phyloP scores from a whole-genome alignment of 192 early-diverging fungal genomes.

The Umbelopsis vinacea region DNA sequence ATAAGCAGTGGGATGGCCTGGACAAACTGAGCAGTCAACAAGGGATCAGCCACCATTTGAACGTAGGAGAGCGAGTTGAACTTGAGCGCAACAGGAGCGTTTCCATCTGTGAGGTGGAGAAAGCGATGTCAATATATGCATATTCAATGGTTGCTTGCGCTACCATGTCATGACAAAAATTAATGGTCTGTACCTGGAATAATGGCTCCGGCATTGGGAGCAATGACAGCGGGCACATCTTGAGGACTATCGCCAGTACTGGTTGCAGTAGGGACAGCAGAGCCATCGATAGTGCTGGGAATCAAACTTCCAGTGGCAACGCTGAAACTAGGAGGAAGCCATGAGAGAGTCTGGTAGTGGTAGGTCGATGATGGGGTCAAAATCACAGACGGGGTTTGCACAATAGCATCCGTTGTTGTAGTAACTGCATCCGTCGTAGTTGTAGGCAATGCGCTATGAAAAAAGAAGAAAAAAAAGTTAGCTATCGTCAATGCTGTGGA shows the following conservation, averaged over 20 bases:
- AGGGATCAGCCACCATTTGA: conserved; percentile 29
- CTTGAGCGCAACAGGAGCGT: conserved; percentile 20
- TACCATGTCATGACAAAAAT: not conserved
- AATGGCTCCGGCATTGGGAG: conserved; percentile 27
- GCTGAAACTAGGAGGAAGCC: conserved; percentile 30
- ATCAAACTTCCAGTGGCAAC: conserved; percentile 7
- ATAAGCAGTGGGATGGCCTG: conserved; percentile 30
- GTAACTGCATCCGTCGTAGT: not conserved
- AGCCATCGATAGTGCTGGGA: not conserved
- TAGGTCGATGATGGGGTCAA: conserved; percentile 21
- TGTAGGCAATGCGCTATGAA: not conserved
- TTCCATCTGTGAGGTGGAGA: not conserved
- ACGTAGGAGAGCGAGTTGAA: conserved; percentile 33
- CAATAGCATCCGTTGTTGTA: not conserved
- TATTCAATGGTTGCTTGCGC: not conserved
- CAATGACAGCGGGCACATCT: conserved; percentile 22
- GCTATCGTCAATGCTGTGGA: not conserved
- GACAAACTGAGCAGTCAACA: conserved; percentile 36
- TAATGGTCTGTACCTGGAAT: conserved; percentile 22
- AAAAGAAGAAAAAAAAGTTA: not conserved
- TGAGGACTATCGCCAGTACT: not conserved
- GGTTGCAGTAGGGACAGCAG: not conserved
- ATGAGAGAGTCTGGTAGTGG: conserved; percentile 29
- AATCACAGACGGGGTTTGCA: not conserved
- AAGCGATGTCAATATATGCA: not conserved